Evolutionary conservation across 129 eudicot genomes (phyloP).

Genomic region (Arctium minus): DNA sequence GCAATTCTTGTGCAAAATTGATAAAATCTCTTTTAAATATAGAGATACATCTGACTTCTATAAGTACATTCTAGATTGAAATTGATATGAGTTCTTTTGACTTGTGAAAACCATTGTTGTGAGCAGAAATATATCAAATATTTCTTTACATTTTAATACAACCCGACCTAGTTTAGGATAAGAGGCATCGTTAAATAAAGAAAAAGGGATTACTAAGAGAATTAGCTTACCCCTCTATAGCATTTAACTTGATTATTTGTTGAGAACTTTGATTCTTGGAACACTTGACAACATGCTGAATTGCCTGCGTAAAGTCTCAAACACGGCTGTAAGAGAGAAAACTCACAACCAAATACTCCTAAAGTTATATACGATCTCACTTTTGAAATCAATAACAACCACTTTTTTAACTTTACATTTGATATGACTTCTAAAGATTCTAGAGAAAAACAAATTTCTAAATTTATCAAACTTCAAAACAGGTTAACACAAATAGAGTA

Average conservation of each 20-base stretch:
- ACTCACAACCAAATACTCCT: not conserved
- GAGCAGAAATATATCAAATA: not conserved
- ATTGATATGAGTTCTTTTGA: not conserved
- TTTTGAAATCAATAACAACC: not conserved
- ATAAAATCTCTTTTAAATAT: not conserved
- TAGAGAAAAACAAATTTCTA: not conserved
- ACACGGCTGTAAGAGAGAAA: not conserved
- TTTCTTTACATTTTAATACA: not conserved
- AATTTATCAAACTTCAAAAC: not conserved
- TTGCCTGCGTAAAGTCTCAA: slow-evolving; percentile 14
- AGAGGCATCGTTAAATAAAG: not conserved
- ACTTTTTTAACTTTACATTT: not conserved
- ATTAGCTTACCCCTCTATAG: slow-evolving; percentile 33
- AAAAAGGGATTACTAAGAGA: not conserved
- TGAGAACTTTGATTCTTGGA: slow-evolving; percentile 28
- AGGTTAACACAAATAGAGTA: not conserved
- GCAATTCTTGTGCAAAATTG: not conserved
- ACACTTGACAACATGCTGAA: slow-evolving; percentile 20
- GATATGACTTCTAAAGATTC: not conserved
- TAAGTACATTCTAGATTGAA: not conserved
- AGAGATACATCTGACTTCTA: not conserved
- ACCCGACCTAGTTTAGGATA: not conserved
- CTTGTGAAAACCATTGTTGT: not conserved
- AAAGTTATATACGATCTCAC: not conserved
- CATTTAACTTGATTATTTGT: slow-evolving; percentile 17